Percentiles rank a stretch among this genome's conserved stretches.
phyloP scores from a whole-genome alignment of 139 green algal species.

The Coelastrella sp. region DNA sequence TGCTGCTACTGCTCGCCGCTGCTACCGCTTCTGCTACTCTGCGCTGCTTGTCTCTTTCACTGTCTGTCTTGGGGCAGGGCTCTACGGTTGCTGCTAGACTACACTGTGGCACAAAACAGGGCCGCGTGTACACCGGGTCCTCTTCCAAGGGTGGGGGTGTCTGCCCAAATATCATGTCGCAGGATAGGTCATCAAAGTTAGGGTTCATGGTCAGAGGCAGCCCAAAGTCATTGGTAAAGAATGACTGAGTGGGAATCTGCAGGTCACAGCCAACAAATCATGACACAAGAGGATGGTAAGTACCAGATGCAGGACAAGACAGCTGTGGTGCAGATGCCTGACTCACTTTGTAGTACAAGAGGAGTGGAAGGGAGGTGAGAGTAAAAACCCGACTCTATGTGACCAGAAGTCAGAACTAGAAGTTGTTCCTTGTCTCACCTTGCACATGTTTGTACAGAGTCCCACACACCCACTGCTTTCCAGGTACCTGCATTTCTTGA shows the following conservation, averaged over 20 bases:
- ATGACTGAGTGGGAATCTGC: conserved; percentile 74
- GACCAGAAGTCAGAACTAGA: no score
- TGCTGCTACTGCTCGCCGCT: conserved; percentile 36
- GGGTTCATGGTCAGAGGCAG: conserved; percentile 80
- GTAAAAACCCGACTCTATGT: neutral
- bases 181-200: conserved; percentile 77
- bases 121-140: conserved; percentile 66
- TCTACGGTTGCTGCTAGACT: conserved; percentile 34
- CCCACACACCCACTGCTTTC: conserved; percentile 74
- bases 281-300: neutral
- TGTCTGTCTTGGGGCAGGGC: conserved; percentile 64
- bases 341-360: no score
- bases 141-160: conserved; percentile 57
- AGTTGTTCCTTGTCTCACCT: conserved; percentile 61
- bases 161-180: conserved; percentile 81
- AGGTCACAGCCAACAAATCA: neutral
- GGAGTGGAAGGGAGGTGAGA: no score
- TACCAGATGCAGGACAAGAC: neutral
- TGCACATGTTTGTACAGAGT: conserved; percentile 79
- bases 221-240: conserved; percentile 73
- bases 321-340: no score
- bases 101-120: conserved; percentile 67
- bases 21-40: neutral
- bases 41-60: conserved; percentile 32
- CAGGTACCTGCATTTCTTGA: conserved; percentile 80